These are phyloP conservation scores for Geum urbanum DNA, from an alignment of 306 rosid genomes.

Conservation along the genomic window DNA sequence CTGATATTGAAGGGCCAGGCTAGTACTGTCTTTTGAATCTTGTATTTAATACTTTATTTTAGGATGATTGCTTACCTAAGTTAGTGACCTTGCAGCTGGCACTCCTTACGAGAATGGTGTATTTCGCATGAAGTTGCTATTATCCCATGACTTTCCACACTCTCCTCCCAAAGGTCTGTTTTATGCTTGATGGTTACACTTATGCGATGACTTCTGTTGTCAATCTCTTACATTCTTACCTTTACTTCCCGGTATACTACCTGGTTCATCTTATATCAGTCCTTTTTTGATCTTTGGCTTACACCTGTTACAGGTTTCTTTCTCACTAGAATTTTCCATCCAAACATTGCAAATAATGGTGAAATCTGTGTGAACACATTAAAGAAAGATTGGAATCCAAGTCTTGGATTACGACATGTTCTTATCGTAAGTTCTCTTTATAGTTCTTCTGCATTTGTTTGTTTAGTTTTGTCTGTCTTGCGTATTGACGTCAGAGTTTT, in stretches of 20 bases:
- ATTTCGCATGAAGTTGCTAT: constrained; percentile 88
- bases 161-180: constrained; percentile 92
- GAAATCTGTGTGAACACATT: constrained; percentile 98
- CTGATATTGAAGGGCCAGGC: constrained; percentile 98
- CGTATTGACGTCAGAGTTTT: constrained; percentile 8
- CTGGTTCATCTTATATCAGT: background rate
- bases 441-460: background rate
- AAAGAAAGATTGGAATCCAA: constrained; percentile 97
- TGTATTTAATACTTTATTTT: constrained; percentile 9
- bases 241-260: background rate
- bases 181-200: background rate
- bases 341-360: constrained; percentile 80
- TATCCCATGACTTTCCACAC: constrained; percentile 77
- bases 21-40: constrained; percentile 23
- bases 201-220: background rate
- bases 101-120: constrained; percentile 96
- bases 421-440: constrained; percentile 56
- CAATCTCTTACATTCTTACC: background rate
- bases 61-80: constrained; percentile 18
- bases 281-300: constrained; percentile 17
- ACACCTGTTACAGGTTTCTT: constrained; percentile 63
- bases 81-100: constrained; percentile 62
- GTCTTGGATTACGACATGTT: constrained; percentile 88
- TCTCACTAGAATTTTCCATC: constrained; percentile 90
- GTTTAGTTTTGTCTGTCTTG: background rate